Percentiles rank a stretch among this genome's conserved stretches.
Evolutionary conservation across 495 filamentous ascomycete species (phyloP).

Genomic region (Tricharina praecox): DNA sequence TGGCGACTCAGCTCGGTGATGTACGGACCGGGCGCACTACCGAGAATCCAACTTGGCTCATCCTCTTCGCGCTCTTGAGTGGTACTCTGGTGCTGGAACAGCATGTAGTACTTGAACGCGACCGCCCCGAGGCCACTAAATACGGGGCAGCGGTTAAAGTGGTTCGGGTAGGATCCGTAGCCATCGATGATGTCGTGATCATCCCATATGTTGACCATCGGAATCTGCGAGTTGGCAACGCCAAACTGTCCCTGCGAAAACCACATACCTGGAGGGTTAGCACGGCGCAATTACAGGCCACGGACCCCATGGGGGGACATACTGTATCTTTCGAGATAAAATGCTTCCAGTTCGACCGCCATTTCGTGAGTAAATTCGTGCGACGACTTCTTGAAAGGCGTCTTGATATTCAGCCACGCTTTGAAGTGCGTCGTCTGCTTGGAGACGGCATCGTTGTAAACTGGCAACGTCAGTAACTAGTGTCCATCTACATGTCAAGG

Average conservation of each 20-base stretch:
- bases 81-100: constrained; percentile 91
- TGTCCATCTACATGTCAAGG: background rate
- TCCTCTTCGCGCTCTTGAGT: constrained; percentile 57
- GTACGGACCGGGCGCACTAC: constrained; percentile 66
- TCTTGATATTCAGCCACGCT: constrained; percentile 70
- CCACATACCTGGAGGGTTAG: constrained; percentile 39
- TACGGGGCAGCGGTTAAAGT: constrained; percentile 81
- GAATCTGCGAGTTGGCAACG: constrained; percentile 83
- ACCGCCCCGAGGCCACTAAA: constrained; percentile 78
- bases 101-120: constrained; percentile 94
- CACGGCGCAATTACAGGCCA: background rate
- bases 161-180: constrained; percentile 78
- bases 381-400: constrained; percentile 58
- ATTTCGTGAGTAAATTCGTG: constrained; percentile 56
- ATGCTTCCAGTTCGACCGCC: constrained; percentile 67
- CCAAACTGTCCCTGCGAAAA: constrained; percentile 91
- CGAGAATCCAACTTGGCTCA: constrained; percentile 85
- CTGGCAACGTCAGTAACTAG: constrained; percentile 4
- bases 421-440: constrained; percentile 55
- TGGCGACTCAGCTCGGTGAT: constrained; percentile 73
- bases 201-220: constrained; percentile 96
- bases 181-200: constrained; percentile 98
- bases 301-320: constrained; percentile 17
- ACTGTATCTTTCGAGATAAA: constrained; percentile 72
- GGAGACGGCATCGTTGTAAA: constrained; percentile 80